Percentiles rank a stretch among this genome's conserved stretches.
phyloP scores from a whole-genome alignment of 768 basidiomycete genomes.

The Hericium rajendrae region DNA sequence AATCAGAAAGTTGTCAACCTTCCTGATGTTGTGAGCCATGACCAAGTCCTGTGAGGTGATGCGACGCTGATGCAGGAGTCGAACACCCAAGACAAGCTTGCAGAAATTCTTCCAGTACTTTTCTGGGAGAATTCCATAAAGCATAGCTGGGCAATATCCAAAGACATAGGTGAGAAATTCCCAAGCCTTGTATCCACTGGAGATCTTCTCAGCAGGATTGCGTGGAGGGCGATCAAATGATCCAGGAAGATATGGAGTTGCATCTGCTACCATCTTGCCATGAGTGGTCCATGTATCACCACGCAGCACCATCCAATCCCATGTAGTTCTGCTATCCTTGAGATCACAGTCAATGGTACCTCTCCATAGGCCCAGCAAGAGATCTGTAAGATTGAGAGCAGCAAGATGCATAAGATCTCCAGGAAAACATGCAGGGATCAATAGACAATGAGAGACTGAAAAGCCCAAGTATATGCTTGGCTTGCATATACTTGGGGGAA shows the following conservation, averaged over 20 bases:
- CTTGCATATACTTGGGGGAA: too few relatives aligned
- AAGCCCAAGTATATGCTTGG: not conserved
- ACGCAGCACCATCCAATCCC: conserved; percentile 17
- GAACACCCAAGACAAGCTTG: conserved; percentile 17
- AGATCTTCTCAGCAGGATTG: conserved; percentile 31
- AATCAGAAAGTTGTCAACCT: too few relatives aligned
- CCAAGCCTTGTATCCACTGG: conserved; percentile 24
- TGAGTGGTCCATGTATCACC: conserved; percentile 2
- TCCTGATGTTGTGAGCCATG: conserved; percentile 19
- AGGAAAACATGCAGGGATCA: conserved; percentile 20
- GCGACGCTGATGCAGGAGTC: conserved; percentile 13
- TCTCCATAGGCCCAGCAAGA: conserved; percentile 25
- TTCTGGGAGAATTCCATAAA: conserved; percentile 17
- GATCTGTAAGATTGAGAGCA: conserved; percentile 28
- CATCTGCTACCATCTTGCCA: not conserved
- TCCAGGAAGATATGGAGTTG: conserved; percentile 24
- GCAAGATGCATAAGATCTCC: conserved; percentile 32
- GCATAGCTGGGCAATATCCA: conserved; percentile 17
- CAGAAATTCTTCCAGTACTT: conserved; percentile 21
- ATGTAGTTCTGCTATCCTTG: conserved; percentile 17
- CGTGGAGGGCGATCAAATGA: conserved; percentile 34
- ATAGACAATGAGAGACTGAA: conserved; percentile 4
- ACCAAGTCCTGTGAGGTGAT: conserved; percentile 9
- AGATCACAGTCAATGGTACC: conserved; percentile 18
- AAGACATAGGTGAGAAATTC: conserved; percentile 19